Base-by-base conservation (phyloP, 108 stramenopile genomes). In the Craspedostauros australis region DNA sequence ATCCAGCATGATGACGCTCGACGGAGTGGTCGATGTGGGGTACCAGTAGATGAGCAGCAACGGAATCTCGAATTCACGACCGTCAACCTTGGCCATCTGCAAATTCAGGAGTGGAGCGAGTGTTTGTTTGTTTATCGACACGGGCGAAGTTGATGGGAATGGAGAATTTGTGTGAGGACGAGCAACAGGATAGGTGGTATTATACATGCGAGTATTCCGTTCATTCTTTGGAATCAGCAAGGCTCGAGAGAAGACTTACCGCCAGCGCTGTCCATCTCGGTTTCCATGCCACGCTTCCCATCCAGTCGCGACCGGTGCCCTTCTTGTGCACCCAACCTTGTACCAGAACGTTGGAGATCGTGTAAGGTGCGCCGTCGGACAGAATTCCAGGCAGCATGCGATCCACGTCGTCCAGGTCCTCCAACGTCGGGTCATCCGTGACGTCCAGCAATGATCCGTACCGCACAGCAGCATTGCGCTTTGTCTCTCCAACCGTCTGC, bases 241-340 rank as follows among this genome's bases (percentile, higher is more conserved):
- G 8, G 28, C 24, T 16, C 1, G 20, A 19, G 11, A 18, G 26
- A 51, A 0, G n/a, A 64, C 79, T 70, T 62, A 80, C 79, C 40
- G 54, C 68, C 3, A 80, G 56, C 25, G 58, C 58, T 27, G 72
- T 68, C 75, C 75, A 84, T 28, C 82, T 66, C 14, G 70, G 30
- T 56, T 84, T 84, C 79, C 82, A 80, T 34, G 62, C 69, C 11
- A 60, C 40, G 30, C 56, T 77, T 26, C 75, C 76, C 11, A 75
- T 60, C 58, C 66, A 72, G 41, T 84, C 82, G 16, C 57, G 57
- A 1, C 82, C 82, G 21, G 78, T 72, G 0, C 82, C 82, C 47
- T 84, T 84, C 63, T 84, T 84, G 39, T 77, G 66, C 16, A 84
- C n/a, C 73, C 75, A 80, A n/a, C 79, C 78, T 50, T 84, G 69